Evolutionary conservation across 139 green algal species (phyloP).

Genomic region (Penium margaritaceum): DNA sequence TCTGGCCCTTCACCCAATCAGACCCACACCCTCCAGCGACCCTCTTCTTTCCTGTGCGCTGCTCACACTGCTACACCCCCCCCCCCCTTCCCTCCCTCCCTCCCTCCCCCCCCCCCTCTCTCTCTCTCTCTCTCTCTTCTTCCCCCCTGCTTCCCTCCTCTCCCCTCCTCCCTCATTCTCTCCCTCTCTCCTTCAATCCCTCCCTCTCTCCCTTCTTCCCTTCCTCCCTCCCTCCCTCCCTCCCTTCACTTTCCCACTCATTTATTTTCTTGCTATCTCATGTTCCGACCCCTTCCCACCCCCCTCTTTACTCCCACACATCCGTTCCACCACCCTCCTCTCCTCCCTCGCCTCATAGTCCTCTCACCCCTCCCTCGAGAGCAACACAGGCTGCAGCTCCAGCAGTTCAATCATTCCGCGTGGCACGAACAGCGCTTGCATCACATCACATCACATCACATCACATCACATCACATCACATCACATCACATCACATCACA

Average conservation of each 20-base stretch:
- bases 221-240: background rate
- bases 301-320: background rate
- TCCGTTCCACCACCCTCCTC: background rate
- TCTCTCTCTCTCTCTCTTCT: background rate
- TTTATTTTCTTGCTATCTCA: background rate
- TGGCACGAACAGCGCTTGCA: background rate
- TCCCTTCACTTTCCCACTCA: background rate
- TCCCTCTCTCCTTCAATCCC: background rate
- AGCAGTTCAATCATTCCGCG: background rate
- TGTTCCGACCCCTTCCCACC: background rate
- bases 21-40: background rate
- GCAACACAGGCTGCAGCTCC: background rate
- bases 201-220: background rate
- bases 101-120: background rate
- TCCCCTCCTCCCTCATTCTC: background rate
- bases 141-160: background rate
- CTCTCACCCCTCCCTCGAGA: too few species aligned
- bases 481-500: background rate
- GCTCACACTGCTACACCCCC: background rate
- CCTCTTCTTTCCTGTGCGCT: background rate
- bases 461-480: background rate
- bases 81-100: background rate
- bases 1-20: too few species aligned
- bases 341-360: too few species aligned
- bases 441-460: background rate